Evolutionary conservation across 805 yeast species (phyloP), one percentile per base, ranked within the genome.

Genomic region (Candida ulmi): DNA sequence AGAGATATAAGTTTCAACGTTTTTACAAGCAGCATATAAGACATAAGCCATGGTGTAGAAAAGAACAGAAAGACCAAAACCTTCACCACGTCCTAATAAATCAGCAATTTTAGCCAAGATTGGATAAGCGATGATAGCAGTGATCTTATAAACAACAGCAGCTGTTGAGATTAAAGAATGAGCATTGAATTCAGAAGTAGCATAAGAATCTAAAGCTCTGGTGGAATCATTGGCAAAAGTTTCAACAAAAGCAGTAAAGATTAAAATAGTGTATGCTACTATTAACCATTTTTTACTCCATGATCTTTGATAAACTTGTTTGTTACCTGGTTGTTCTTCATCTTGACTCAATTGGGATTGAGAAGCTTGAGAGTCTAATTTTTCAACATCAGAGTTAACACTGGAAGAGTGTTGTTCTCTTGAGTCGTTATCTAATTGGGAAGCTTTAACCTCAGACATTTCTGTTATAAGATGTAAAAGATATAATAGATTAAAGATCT

Each of bases 161-260:
- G 65, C 62, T 11, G 66, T 62, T 2, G 70, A 48, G 11, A 66
- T 53, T 37, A 64, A 42, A 5, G 71, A 61, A 44, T 63, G 68
- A n/a, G 57, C 55, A 37, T 56, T 45, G 50, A 66, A 66, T 17
- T 52, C 44, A n/a, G 68, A 60, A 5, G 69, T 62, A 8, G 68
- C 70, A 37, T 57, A 58, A 7, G 58, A 49, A 35, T 38, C 44
- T 34, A 54, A 42, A 24, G 45, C 47, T 12, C 41, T 40, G 4
- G 60, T 54, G 13, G 60, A 54, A 34, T 52, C 52, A 19, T 37
- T 40, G 9, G 59, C 50, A 56, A 63, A 46, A n/a, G 47, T 39
- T 43, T 57, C 61, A n/a, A 57, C 53, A 32, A 57, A 47, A 3
- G 60, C 57, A 24, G 62, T 49, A 19, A 57, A 31, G 18, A 58